Base-by-base conservation (phyloP, 805 yeast genomes). In the Ogataea salicorniae region DNA sequence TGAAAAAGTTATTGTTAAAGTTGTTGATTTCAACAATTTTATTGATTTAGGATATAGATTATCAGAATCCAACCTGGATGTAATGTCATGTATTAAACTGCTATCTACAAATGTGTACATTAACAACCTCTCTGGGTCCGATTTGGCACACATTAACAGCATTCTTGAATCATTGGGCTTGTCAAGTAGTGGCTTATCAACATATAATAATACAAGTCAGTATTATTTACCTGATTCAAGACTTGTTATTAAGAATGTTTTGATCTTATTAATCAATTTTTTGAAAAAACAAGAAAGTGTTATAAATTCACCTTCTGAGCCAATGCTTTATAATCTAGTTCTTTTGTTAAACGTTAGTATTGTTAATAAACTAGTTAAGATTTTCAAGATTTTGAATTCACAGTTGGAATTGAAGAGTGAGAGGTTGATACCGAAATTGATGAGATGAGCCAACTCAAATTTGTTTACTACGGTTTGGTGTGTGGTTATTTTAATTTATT, bases 41-140 rank as follows among this genome's bases (percentile, higher is more conserved):
- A 48, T 61, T 2, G 58, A 58, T 14, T 51, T 63, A 23, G 68
- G 68, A 6, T 54, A 57, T 46, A 44, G 47, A 17, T 43, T 63
- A 14, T 56, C 63, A 26, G 51, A 48, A 4, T 37, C 52, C 5
- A 23, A 35, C 11, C 38, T 50, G 22, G 31, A 45, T 17, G 40
- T 49, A 5, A 44, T 45, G 20, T 43, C 42, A 29, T 45, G 51
- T 13, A 46, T 47, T 5, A 42, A 45, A 16, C 37, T 45, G 18
- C 47, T 62, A 6, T 59, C 64, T 5, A 49, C 57, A 13, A 59
- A 61, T 42, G 67, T 62, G 6, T 62, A 58, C 44, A 60, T 62
- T 34, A 62, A 62, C 43, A 60, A 57, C 35, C 39, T 59, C 2
- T 46, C 46, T 18, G 31, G 31, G 31, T 26, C 31, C 31, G 46